A percentile compares a stretch with the other conserved stretches of the same genome.
Conservation (phyloP, 495 filamentous ascomycete species). For the Aspergillus affinis region DNA sequence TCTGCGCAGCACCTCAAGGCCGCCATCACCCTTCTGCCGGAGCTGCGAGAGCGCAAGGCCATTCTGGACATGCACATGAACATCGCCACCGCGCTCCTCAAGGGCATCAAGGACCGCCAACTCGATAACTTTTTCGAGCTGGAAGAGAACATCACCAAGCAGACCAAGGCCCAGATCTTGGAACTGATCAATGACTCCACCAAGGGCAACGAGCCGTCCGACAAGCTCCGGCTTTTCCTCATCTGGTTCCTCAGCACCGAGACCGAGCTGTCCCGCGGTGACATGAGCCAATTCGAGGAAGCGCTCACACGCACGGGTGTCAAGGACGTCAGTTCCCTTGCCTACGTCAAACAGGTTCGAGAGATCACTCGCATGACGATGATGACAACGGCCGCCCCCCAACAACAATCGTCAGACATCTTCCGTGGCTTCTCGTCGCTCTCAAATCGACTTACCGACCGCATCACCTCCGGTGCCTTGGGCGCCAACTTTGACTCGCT, state of each 20-base stretch:
- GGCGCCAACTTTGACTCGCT: constrained; percentile 91
- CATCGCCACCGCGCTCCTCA: constrained; percentile 81
- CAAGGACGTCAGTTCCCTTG: constrained; percentile 66
- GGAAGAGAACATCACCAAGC: constrained; percentile 91
- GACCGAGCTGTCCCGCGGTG: constrained; percentile 75
- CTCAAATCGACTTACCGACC: constrained; percentile 86
- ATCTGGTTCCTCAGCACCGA: constrained; percentile 98
- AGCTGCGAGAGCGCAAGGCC: constrained; percentile 87
- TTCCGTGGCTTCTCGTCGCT: constrained; percentile 89
- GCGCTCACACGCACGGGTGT: constrained; percentile 73
- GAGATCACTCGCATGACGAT: constrained; percentile 98
- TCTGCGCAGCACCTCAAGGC: constrained; percentile 94
- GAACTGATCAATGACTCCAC: constrained; percentile 78
- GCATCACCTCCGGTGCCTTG: constrained; percentile 86
- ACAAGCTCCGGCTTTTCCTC: constrained; percentile 91
- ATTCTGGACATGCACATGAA: constrained; percentile 99
- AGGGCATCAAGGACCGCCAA: constrained; percentile 91
- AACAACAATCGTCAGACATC: constrained; percentile 67
- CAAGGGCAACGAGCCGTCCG: constrained; percentile 79
- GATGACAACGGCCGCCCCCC: constrained; percentile 81
- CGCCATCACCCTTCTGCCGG: constrained; percentile 88
- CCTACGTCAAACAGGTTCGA: constrained; percentile 89
- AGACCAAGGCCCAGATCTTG: constrained; percentile 84
- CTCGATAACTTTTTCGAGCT: constrained; percentile 95
- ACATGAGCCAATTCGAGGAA: constrained; percentile 87